These are phyloP conservation scores for Tolypocladium endophyticum DNA, from an alignment of 2,329 filamentous ascomycete genomes.

Conservation along the genomic window DNA sequence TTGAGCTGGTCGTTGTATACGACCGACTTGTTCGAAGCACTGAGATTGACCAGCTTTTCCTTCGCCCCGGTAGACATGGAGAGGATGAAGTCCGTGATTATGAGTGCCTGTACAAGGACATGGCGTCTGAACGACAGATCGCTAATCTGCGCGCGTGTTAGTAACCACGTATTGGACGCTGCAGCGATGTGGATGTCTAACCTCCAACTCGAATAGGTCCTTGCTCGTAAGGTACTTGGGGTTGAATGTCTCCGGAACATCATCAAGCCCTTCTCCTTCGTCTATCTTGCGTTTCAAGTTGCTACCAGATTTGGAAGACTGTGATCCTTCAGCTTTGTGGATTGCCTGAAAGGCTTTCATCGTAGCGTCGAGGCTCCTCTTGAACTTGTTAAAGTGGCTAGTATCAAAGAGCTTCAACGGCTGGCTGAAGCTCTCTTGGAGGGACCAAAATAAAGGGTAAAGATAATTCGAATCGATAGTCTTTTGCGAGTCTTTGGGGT, in stretches of 20 bases:
- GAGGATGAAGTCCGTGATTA: constrained; percentile 90
- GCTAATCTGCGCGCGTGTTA: constrained; percentile 50
- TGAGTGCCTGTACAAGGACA: constrained; percentile 88
- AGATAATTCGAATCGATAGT: constrained; percentile 58
- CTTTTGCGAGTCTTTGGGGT: constrained; percentile 37
- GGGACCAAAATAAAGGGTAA: constrained; percentile 88
- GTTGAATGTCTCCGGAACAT: constrained; percentile 54
- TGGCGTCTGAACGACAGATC: constrained; percentile 91
- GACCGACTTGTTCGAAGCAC: constrained; percentile 71
- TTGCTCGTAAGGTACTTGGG: constrained; percentile 97
- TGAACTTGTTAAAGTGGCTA: constrained; percentile 69
- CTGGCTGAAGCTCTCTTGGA: constrained; percentile 87
- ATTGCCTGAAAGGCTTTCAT: constrained; percentile 44
- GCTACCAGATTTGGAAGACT: constrained; percentile 40
- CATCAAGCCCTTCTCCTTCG: constrained; percentile 39
- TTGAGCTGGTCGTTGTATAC: constrained; percentile 68
- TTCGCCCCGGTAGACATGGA: constrained; percentile 77
- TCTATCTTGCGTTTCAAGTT: constrained; percentile 60
- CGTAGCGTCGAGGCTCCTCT: constrained; percentile 59
- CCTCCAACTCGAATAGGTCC: constrained; percentile 92
- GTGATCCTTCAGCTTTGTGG: constrained; percentile 35
- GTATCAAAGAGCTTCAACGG: constrained; percentile 72
- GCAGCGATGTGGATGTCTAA: constrained; percentile 24
- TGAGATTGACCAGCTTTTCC: constrained; percentile 60
- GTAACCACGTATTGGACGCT: neutral